Evolutionary conservation across 257 asterid genomes (phyloP).

Genomic region (Apocynum venetum): DNA sequence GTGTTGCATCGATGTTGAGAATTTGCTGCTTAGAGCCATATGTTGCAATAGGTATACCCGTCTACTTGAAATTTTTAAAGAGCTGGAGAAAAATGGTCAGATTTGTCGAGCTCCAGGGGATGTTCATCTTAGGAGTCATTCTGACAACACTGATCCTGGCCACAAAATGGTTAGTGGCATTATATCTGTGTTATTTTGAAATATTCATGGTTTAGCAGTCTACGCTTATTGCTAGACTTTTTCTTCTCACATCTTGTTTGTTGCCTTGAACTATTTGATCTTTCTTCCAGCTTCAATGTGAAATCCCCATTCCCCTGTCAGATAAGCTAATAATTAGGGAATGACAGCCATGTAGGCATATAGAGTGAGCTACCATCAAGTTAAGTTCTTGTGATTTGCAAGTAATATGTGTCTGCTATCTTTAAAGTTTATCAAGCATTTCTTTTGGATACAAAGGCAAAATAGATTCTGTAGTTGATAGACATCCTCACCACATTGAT

Average conservation of each 20-base stretch:
- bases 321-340: background rate
- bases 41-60: slow-evolving; percentile 86
- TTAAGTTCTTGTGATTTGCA: background rate
- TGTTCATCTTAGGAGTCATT: slow-evolving; percentile 58
- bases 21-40: slow-evolving; percentile 83
- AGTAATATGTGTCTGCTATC: background rate
- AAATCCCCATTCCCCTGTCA: background rate
- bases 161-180: slow-evolving; percentile 46
- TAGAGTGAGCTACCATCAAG: background rate
- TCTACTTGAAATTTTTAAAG: slow-evolving; percentile 80
- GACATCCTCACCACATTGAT: background rate
- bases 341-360: background rate
- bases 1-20: slow-evolving; percentile 85
- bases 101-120: slow-evolving; percentile 75
- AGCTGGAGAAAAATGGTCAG: slow-evolving; percentile 70
- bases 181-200: background rate
- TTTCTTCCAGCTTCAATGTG: background rate
- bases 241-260: background rate
- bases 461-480: background rate
- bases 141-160: slow-evolving; percentile 42
- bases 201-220: background rate
- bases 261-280: background rate
- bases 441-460: background rate
- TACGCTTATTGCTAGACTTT: background rate
- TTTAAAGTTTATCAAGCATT: background rate